Conservation (phyloP, 306 rosid genomes). For the Canavalia ensiformis region DNA sequence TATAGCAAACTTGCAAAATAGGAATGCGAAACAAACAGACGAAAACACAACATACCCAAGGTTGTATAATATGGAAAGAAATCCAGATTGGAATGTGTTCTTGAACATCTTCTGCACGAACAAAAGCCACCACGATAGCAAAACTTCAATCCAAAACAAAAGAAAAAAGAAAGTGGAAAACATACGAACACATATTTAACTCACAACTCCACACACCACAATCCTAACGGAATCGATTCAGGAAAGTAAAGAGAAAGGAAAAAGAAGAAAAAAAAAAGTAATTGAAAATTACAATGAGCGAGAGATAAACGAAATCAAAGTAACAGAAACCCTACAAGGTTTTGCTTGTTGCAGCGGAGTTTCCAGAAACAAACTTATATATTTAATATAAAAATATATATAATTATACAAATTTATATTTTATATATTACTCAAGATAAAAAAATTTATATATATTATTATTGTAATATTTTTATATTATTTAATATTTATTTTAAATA, state of each 20-base stretch:
- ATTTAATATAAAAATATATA: too few species aligned
- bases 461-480: too few species aligned
- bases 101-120: conserved; percentile 75
- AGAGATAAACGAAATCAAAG: neutral
- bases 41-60: conserved; percentile 74
- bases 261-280: neutral
- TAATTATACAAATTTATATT: too few species aligned
- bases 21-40: conserved; percentile 3
- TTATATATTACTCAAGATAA: too few species aligned
- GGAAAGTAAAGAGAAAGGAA: neutral
- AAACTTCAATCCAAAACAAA: neutral
- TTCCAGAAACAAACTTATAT: too few species aligned
- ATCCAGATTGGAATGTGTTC: conserved; percentile 98
- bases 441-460: too few species aligned
- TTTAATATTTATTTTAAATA: too few species aligned
- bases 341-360: neutral
- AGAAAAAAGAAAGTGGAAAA: neutral
- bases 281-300: neutral
- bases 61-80: conserved; percentile 91
- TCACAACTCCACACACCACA: neutral
- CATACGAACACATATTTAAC: neutral
- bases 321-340: neutral
- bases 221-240: neutral
- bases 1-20: neutral
- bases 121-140: conserved; percentile 38